Conservation (phyloP, 495 filamentous ascomycete species). For the Penicillium manginii region DNA sequence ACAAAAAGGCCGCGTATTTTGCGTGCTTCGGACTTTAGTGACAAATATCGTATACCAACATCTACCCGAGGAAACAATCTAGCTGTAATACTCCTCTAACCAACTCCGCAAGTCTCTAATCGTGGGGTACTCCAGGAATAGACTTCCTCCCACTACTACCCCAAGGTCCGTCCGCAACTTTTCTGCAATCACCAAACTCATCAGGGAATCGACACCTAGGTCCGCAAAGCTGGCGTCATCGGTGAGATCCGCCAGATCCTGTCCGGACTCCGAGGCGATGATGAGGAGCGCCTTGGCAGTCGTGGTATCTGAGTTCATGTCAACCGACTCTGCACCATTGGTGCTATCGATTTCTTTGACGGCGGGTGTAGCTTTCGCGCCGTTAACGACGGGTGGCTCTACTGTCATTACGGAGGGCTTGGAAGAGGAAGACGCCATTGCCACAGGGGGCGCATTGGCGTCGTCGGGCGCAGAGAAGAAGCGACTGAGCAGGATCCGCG, state of each 20-base stretch:
- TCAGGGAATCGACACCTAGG: not conserved
- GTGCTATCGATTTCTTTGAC: not conserved
- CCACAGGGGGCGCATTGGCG: too few species aligned
- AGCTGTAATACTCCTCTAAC: not conserved
- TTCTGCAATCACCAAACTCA: not conserved
- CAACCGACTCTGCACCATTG: not conserved
- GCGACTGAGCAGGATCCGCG: conserved; percentile 28
- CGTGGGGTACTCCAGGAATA: not conserved
- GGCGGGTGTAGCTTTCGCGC: too few species aligned
- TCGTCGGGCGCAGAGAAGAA: conserved; percentile 26
- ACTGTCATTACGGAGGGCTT: not conserved
- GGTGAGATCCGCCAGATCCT: not conserved
- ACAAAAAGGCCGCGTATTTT: too few species aligned
- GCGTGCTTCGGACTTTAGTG: too few species aligned
- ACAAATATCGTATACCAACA: too few species aligned
- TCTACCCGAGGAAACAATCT: too few species aligned
- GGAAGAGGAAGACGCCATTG: too few species aligned
- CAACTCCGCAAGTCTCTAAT: not conserved
- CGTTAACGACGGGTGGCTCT: not conserved
- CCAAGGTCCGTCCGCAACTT: not conserved
- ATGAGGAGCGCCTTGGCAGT: not conserved
- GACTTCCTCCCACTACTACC: not conserved
- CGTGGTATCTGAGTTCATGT: too few species aligned
- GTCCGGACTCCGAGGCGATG: not conserved
- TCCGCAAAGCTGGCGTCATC: not conserved